Evolutionary conservation across 257 asterid genomes (phyloP).

Genomic region (Plantago elongata): DNA sequence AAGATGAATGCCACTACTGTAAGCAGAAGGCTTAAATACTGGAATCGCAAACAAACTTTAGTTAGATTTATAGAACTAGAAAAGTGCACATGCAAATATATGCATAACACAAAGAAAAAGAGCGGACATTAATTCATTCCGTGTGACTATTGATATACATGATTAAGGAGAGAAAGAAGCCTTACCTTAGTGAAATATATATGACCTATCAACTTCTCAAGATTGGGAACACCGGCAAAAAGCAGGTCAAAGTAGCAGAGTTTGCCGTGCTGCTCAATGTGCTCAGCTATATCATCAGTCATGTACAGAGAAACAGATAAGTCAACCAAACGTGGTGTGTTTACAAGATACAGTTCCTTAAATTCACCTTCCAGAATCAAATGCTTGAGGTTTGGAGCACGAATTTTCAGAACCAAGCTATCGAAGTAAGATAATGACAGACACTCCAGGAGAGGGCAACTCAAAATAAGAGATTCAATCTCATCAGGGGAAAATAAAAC

Average conservation of each 20-base stretch:
- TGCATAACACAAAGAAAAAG: neutral
- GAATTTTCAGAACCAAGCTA: slow-evolving; percentile 58
- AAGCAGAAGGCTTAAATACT: slow-evolving; percentile 76
- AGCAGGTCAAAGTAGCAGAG: slow-evolving; percentile 74
- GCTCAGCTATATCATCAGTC: slow-evolving; percentile 71
- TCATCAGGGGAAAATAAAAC: slow-evolving; percentile 56
- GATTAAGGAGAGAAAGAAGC: slow-evolving; percentile 9
- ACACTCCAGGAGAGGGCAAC: slow-evolving; percentile 81
- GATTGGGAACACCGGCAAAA: slow-evolving; percentile 72
- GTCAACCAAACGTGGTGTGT: slow-evolving; percentile 55
- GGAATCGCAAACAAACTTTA: slow-evolving; percentile 9
- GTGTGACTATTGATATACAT: neutral
- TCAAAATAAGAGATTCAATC: slow-evolving; percentile 69
- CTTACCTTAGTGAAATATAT: slow-evolving; percentile 83
- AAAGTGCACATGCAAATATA: neutral
- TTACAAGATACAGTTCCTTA: slow-evolving; percentile 64
- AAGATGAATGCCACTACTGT: no score
- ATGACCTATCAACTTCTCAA: slow-evolving; percentile 80
- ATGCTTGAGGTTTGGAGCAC: slow-evolving; percentile 79
- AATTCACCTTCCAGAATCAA: slow-evolving; percentile 87
- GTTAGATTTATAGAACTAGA: slow-evolving; percentile 10
- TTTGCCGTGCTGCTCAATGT: slow-evolving; percentile 56
- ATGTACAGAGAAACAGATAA: slow-evolving; percentile 69
- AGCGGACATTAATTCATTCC: no score
- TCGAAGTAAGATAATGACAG: slow-evolving; percentile 63